These are phyloP conservation scores for Excoecaria cochinchinensis DNA, from an alignment of 345 rosid species.

Conservation along the genomic window DNA sequence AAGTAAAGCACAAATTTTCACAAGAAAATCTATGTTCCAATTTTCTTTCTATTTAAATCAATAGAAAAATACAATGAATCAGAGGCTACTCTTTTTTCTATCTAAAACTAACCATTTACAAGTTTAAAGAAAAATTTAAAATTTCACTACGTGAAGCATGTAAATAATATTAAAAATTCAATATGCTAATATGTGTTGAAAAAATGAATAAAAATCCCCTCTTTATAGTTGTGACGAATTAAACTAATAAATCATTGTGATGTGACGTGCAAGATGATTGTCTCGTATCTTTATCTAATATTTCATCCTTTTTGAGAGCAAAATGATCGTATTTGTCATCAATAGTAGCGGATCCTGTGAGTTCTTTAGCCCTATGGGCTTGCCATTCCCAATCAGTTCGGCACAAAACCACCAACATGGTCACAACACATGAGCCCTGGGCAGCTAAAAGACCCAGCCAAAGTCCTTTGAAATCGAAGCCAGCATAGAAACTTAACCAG, in stretches of 20 bases:
- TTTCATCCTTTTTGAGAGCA: constrained; percentile 5
- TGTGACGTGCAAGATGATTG: not conserved
- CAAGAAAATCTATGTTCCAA: no score
- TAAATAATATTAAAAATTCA: no score
- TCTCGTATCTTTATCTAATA: not conserved
- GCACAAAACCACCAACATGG: constrained; percentile 18
- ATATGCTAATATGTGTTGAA: not conserved
- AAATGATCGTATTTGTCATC: constrained; percentile 19
- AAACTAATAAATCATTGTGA: constrained; percentile 9
- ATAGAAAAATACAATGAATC: no score
- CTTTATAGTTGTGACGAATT: constrained; percentile 6
- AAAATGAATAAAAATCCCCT: not conserved
- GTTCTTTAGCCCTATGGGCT: constrained; percentile 27
- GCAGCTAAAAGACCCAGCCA: constrained; percentile 31
- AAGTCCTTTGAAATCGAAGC: constrained; percentile 29
- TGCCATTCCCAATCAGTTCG: constrained; percentile 28
- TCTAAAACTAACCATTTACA: no score
- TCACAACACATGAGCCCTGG: constrained; percentile 27
- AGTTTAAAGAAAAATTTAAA: no score
- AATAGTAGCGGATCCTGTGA: not conserved
- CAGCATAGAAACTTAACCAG: constrained; percentile 25
- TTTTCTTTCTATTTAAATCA: no score
- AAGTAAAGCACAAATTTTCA: no score
- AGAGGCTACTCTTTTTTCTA: no score
- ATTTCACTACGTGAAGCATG: no score